These are phyloP conservation scores for Rhodotorula graminis DNA, from an alignment of 768 basidiomycete species.

Conservation along the genomic window DNA sequence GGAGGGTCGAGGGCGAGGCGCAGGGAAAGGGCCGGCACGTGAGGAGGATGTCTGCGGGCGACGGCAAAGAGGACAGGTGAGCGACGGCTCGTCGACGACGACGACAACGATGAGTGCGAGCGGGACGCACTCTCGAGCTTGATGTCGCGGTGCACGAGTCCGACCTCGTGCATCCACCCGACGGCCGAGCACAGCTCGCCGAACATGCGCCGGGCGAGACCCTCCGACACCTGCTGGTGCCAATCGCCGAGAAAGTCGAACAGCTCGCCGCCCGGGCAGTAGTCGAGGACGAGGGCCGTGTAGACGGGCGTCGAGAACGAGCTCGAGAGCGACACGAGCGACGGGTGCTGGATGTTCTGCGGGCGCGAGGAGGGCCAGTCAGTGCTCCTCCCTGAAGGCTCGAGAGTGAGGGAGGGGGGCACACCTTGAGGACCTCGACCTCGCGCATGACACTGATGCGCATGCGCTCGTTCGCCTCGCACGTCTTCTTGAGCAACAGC, in stretches of 20 bases:
- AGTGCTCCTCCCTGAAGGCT: too few species aligned
- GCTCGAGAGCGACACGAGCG: slow-evolving; percentile 66
- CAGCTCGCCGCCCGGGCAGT: slow-evolving; percentile 72
- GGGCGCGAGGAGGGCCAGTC: slow-evolving; percentile 4
- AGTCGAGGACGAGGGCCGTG: slow-evolving; percentile 74
- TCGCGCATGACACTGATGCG: slow-evolving; percentile 73
- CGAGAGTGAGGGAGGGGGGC: slow-evolving; percentile 41
- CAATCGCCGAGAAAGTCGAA: slow-evolving; percentile 52
- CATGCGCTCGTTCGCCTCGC: slow-evolving; percentile 63
- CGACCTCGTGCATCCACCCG: slow-evolving; percentile 79
- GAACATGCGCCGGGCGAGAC: slow-evolving; percentile 64
- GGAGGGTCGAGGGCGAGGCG: slow-evolving; percentile 44
- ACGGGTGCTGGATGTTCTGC: slow-evolving; percentile 76
- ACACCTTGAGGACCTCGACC: slow-evolving; percentile 73
- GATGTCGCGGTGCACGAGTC: slow-evolving; percentile 82
- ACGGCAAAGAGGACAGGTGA: background rate
- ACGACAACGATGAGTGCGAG: background rate
- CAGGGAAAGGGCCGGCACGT: slow-evolving; percentile 54
- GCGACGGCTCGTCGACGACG: background rate
- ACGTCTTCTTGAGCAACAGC: slow-evolving; percentile 52
- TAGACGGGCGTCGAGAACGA: slow-evolving; percentile 67
- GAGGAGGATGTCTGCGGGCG: slow-evolving; percentile 64
- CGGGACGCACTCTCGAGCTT: slow-evolving; percentile 59
- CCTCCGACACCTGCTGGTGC: slow-evolving; percentile 40
- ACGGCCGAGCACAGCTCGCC: slow-evolving; percentile 71